These are phyloP conservation scores for Aspergillus campestris DNA, from an alignment of 495 filamentous ascomycete species.

Conservation along the genomic window DNA sequence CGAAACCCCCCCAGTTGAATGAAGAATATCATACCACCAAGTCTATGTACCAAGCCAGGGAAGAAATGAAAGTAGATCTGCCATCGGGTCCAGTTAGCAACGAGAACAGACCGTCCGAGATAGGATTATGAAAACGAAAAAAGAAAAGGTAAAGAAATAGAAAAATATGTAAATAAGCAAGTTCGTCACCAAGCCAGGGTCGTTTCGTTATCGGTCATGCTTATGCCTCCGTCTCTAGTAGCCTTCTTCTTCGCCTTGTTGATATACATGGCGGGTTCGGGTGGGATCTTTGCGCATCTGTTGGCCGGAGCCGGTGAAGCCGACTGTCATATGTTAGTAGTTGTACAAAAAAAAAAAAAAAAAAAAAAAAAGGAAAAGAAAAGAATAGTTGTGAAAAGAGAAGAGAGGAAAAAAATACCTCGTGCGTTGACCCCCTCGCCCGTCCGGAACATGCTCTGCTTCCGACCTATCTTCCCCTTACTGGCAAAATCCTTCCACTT, in stretches of 20 bases:
- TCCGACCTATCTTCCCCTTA: slow-evolving; percentile 76
- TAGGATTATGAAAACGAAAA: no score
- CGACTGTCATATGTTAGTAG: slow-evolving; percentile 47
- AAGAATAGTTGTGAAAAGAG: neutral
- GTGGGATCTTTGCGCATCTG: slow-evolving; percentile 87
- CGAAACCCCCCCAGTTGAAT: no score
- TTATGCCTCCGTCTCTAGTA: slow-evolving; percentile 17
- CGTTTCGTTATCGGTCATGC: no score
- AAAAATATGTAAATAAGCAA: no score
- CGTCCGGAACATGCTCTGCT: slow-evolving; percentile 96
- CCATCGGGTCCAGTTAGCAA: no score
- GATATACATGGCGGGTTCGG: slow-evolving; percentile 78
- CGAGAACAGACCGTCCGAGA: no score
- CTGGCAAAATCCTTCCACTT: slow-evolving; percentile 89
- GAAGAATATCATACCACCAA: no score
- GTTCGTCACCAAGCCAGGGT: no score
- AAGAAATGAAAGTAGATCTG: no score
- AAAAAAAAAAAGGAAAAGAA: slow-evolving; percentile 4
- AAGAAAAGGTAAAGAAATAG: no score
- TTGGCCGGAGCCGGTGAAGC: slow-evolving; percentile 91
- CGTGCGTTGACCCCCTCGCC: slow-evolving; percentile 75
- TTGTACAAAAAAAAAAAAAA: neutral
- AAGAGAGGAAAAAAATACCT: slow-evolving; percentile 46
- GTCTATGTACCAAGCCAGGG: no score
- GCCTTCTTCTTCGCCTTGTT: slow-evolving; percentile 67